A percentile compares a stretch with the other conserved stretches of the same genome.
These are phyloP conservation scores for Cryphonectria parasitica DNA, from an alignment of 2,329 filamentous ascomycete genomes.

Conservation along the genomic window DNA sequence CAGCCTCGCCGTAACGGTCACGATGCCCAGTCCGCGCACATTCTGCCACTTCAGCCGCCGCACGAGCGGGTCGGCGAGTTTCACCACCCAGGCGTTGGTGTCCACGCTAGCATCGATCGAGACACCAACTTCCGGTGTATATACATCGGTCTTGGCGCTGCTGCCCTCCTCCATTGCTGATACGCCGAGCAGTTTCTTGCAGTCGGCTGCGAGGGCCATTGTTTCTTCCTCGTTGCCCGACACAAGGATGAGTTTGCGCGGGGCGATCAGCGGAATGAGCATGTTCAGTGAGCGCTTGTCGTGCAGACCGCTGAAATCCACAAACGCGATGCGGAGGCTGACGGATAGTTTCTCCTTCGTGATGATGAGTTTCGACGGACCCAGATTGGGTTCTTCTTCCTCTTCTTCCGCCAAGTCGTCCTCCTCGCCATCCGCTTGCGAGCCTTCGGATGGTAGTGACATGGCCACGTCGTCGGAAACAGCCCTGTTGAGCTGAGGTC, in stretches of 20 bases:
- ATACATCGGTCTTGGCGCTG: constrained; percentile 67
- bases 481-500: constrained; percentile 53
- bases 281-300: constrained; percentile 94
- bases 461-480: constrained; percentile 53
- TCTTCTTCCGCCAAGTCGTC: constrained; percentile 63
- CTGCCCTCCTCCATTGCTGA: constrained; percentile 43
- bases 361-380: constrained; percentile 77
- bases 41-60: constrained; percentile 94
- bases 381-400: constrained; percentile 51
- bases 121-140: constrained; percentile 76
- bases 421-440: constrained; percentile 52
- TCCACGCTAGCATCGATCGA: constrained; percentile 90
- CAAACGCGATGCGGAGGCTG: constrained; percentile 78
- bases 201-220: constrained; percentile 75
- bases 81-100: constrained; percentile 96
- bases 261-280: constrained; percentile 90
- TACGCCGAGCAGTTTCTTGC: constrained; percentile 65
- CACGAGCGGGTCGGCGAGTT: constrained; percentile 81
- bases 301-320: constrained; percentile 91
- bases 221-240: constrained; percentile 82
- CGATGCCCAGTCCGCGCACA: constrained; percentile 85
- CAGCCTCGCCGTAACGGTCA: constrained; percentile 81
- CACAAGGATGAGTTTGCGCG: constrained; percentile 91
- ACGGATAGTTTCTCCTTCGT: constrained; percentile 66
- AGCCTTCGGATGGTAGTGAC: constrained; percentile 40